Conservation (phyloP, 2,329 filamentous ascomycete species). For the Aspergillus glaucus region DNA sequence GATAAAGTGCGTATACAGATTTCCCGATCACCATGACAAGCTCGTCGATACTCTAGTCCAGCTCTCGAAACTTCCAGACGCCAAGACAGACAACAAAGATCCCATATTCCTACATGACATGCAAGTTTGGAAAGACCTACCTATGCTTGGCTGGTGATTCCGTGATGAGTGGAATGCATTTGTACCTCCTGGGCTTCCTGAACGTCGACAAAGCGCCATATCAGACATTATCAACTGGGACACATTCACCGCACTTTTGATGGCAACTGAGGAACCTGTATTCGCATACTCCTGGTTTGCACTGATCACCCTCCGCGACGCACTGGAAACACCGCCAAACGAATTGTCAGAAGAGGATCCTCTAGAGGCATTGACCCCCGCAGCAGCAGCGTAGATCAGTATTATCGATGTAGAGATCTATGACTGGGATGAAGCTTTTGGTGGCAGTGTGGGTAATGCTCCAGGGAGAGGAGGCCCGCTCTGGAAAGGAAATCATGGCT, state of each 20-base stretch:
- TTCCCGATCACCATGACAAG: constrained; percentile 2
- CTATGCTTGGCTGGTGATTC: constrained; percentile 8
- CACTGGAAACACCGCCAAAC: constrained; percentile 4
- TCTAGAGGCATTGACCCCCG: constrained; percentile 5
- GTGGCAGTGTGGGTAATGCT: neutral
- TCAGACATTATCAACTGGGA: constrained; percentile 1
- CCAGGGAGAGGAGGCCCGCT: constrained; percentile 7
- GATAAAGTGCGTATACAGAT: neutral
- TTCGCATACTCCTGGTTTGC: constrained; percentile 7
- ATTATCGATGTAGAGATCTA: constrained; percentile 8
- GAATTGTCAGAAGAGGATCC: neutral
- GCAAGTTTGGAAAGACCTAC: constrained; percentile 10
- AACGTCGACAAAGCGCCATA: neutral
- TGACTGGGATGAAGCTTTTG: constrained; percentile 7
- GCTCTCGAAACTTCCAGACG: constrained; percentile 1
- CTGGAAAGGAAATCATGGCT: constrained; percentile 9
- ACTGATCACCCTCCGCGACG: constrained; percentile 3
- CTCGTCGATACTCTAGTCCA: constrained; percentile 2
- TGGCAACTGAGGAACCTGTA: constrained; percentile 6
- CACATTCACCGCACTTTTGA: constrained; percentile 6
- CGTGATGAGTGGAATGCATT: constrained; percentile 7
- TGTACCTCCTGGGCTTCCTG: neutral
- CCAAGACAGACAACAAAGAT: neutral
- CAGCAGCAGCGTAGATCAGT: constrained; percentile 9
- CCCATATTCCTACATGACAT: constrained; percentile 2